Evolutionary conservation across 768 basidiomycete genomes (phyloP).

Genomic region (Suillus alpinus): DNA sequence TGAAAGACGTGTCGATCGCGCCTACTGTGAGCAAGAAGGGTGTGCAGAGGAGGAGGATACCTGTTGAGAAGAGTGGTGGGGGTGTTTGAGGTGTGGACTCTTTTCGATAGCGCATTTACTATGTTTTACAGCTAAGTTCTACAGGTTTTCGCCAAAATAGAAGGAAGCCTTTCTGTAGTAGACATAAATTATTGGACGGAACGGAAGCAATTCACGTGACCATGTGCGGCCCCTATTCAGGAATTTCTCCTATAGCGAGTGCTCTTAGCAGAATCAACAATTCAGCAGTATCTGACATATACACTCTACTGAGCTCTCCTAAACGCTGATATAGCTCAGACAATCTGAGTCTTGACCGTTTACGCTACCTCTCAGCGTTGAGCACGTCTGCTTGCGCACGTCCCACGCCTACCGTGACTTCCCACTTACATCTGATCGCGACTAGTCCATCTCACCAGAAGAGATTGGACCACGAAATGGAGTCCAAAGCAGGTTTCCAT

Average conservation of each 20-base stretch:
- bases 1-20: conserved; percentile 63
- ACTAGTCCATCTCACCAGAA: too few species aligned
- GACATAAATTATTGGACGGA: background rate
- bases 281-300: too few species aligned
- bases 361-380: background rate
- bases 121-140: background rate
- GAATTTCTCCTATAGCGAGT: too few species aligned
- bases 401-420: background rate
- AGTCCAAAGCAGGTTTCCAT: background rate
- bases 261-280: too few species aligned
- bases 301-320: too few species aligned
- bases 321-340: too few species aligned
- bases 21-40: conserved; percentile 28
- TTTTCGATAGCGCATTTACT: background rate
- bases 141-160: background rate
- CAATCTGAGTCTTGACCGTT: too few species aligned
- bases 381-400: too few species aligned
- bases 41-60: conserved; percentile 46
- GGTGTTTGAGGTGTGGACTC: conserved; percentile 19
- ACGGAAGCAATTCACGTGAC: background rate
- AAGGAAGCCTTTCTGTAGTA: background rate
- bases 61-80: conserved; percentile 36
- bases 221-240: too few species aligned
- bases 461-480: background rate
- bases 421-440: background rate